phyloP scores from a whole-genome alignment of 805 yeast genomes.

The Pichia thaimueangensis region DNA sequence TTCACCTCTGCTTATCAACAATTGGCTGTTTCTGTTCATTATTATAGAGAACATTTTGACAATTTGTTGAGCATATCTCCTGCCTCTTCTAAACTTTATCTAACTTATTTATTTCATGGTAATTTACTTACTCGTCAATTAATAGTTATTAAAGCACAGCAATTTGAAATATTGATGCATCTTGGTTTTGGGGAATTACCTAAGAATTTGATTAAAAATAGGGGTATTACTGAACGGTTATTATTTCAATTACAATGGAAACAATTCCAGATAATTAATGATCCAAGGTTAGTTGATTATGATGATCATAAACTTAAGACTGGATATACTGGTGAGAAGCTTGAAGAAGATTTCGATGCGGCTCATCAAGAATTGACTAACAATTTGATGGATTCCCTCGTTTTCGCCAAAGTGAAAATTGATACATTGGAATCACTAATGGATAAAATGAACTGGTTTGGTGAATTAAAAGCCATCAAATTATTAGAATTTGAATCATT shows the following conservation, averaged over 20 bases:
- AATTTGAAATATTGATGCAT: constrained; percentile 21
- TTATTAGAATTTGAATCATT: constrained; percentile 1
- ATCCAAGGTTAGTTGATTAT: constrained; percentile 58
- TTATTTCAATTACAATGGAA: constrained; percentile 62
- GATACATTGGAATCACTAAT: constrained; percentile 3
- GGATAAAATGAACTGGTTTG: constrained; percentile 6
- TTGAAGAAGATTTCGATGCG: background rate
- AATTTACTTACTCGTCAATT: constrained; percentile 22
- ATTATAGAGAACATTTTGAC: constrained; percentile 4
- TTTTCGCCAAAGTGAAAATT: too few relatives aligned
- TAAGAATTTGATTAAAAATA: constrained; percentile 15
- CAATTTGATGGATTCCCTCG: constrained; percentile 6
- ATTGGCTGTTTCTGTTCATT: constrained; percentile 26
- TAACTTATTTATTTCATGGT: constrained; percentile 2
- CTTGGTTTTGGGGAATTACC: constrained; percentile 26
- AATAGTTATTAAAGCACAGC: constrained; percentile 17
- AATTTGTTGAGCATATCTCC: background rate
- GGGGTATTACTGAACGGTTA: constrained; percentile 27
- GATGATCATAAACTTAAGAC: constrained; percentile 28
- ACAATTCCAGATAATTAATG: constrained; percentile 73
- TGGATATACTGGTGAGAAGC: constrained; percentile 11
- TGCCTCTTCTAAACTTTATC: background rate
- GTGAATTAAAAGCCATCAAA: constrained; percentile 1
- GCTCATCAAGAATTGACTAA: constrained; percentile 10
- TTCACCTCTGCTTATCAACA: constrained; percentile 64